These are phyloP conservation scores for Collariella sp. DNA, from an alignment of 495 filamentous ascomycete genomes.

Conservation along the genomic window DNA sequence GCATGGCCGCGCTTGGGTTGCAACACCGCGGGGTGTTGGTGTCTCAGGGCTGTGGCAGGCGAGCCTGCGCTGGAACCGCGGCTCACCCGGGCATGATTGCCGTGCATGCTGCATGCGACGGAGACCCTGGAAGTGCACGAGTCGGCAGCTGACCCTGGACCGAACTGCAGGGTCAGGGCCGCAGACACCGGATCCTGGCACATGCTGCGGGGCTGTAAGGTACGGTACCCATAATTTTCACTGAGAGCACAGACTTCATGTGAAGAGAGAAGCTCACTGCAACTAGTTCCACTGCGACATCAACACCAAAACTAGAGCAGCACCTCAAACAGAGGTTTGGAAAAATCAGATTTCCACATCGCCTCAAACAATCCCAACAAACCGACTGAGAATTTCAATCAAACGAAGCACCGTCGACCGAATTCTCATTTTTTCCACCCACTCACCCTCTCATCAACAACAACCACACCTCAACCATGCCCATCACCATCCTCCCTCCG, in stretches of 20 bases:
- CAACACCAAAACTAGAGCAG: background rate
- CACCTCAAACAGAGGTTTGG: no score
- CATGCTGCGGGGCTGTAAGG: background rate
- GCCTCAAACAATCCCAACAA: no score
- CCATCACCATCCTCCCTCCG: constrained; percentile 71
- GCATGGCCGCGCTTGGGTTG: constrained; percentile 15
- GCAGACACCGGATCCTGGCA: no score
- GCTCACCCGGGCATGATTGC: background rate
- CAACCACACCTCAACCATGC: constrained; percentile 45
- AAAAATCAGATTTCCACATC: no score
- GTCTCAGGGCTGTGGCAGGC: constrained; percentile 1
- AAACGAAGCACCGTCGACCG: background rate
- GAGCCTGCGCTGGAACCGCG: constrained; percentile 6
- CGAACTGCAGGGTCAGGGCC: no score
- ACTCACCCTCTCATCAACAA: background rate
- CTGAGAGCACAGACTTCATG: background rate
- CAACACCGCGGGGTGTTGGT: background rate
- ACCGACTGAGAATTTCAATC: no score
- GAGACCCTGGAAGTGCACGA: constrained; percentile 3
- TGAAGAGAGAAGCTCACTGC: no score
- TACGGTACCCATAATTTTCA: no score
- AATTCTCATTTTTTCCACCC: background rate
- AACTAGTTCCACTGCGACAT: no score
- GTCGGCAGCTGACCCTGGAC: constrained; percentile 14
- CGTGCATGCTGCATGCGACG: constrained; percentile 10